Percentiles rank a stretch among this genome's conserved stretches.
Evolutionary conservation across 129 eudicot genomes (phyloP).

Genomic region (Calendula officinalis): DNA sequence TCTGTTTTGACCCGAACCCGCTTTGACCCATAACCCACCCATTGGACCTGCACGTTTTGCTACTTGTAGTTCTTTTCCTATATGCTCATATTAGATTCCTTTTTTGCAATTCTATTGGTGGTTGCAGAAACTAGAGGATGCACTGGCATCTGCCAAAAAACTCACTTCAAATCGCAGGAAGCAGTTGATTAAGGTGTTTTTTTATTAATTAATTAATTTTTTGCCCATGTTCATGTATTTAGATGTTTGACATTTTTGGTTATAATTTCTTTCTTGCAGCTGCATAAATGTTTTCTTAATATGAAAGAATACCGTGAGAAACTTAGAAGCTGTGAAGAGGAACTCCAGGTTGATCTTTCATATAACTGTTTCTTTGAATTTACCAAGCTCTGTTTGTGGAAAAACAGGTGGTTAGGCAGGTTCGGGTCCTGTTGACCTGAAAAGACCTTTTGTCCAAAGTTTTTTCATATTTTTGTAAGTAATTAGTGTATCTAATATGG

Average conservation of each 20-base stretch:
- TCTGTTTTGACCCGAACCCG: no score
- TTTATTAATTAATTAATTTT: not conserved
- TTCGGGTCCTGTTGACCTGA: no score
- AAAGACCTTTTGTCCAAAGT: no score
- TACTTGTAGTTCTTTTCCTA: no score
- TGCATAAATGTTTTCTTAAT: conserved; percentile 55
- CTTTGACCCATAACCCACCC: no score
- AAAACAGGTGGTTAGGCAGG: no score
- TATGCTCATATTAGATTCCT: not conserved
- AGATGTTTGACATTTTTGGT: not conserved
- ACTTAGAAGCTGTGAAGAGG: conserved; percentile 62
- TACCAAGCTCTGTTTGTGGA: not conserved
- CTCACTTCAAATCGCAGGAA: conserved; percentile 50
- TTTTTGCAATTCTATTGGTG: not conserved
- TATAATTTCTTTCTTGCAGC: conserved; percentile 36
- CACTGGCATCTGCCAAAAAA: conserved; percentile 48
- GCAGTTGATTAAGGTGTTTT: conserved; percentile 56
- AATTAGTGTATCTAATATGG: no score
- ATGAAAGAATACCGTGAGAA: conserved; percentile 50
- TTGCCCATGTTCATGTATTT: not conserved
- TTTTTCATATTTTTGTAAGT: no score
- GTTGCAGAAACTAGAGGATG: conserved; percentile 62
- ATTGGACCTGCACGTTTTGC: no score
- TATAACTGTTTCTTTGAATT: not conserved
- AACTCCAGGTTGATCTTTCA: conserved; percentile 58